These are phyloP conservation scores for Glonium stellatum DNA, from an alignment of 495 filamentous ascomycete species.

Conservation along the genomic window DNA sequence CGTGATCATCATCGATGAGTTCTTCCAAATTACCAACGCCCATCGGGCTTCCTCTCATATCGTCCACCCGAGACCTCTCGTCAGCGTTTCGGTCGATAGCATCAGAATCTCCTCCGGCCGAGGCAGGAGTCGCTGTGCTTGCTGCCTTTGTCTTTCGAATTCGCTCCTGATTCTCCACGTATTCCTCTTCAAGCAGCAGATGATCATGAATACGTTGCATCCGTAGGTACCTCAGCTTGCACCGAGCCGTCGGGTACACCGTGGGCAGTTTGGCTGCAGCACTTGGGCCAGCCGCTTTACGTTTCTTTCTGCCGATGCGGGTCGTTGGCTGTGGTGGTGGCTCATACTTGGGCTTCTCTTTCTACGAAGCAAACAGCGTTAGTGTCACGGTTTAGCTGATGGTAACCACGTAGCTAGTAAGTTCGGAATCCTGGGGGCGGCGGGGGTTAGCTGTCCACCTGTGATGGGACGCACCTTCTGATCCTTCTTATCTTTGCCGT, in stretches of 20 bases:
- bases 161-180: constrained; percentile 96
- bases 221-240: constrained; percentile 90
- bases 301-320: constrained; percentile 97
- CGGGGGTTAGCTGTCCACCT: constrained; percentile 1
- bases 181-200: constrained; percentile 93
- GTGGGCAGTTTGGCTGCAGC: constrained; percentile 89
- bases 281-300: constrained; percentile 83
- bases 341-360: constrained; percentile 99
- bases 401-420: neutral
- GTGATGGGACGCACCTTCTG: constrained; percentile 65
- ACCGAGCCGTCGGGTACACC: constrained; percentile 90
- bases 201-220: constrained; percentile 99
- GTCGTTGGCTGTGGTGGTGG: constrained; percentile 94
- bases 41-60: constrained; percentile 98
- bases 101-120: constrained; percentile 51
- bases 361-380: constrained; percentile 47
- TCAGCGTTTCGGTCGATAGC: constrained; percentile 79
- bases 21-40: constrained; percentile 96
- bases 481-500: constrained; percentile 81
- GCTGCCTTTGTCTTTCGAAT: constrained; percentile 81
- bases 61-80: constrained; percentile 91
- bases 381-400: constrained; percentile 15
- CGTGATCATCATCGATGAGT: constrained; percentile 99
- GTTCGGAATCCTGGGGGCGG: constrained; percentile 4
- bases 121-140: constrained; percentile 54